Base-by-base conservation (phyloP, 495 filamentous ascomycete species). In the Aspergillus wentii region DNA sequence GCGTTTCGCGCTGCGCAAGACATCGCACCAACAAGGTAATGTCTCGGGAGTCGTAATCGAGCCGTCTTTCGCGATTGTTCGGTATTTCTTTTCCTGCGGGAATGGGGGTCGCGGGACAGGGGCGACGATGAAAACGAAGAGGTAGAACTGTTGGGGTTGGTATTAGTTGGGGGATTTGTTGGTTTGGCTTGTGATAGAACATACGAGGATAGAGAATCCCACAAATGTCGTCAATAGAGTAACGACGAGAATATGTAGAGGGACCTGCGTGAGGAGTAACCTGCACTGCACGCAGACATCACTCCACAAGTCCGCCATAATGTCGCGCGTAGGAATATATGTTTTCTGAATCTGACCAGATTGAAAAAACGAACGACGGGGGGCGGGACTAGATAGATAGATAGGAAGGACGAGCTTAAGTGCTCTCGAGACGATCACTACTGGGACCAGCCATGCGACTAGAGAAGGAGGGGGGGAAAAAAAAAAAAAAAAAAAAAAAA, bases 1-100 rank as follows among this genome's bases (percentile, higher is more conserved):
- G 38, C 75, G 17, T 29, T 53, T 70, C 48, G 76, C 67, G 17
- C 72, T 67, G n/a, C 69, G 58, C 66, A 76, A 79, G 46, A 66
- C 65, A 60, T 94, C 84, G 43, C 84, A 74, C 89, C 89, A 95
- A 68, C 83, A 91, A 5, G 91, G 85, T 27, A 97, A 68, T 17
- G 71, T 68, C 40, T 81, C 73, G 1, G 78, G 68, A 10, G 61
- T 40, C 38, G 74, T 81, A 30, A 72, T 67, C 3, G 59, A 63
- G 43, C 89, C 85, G 48, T 79, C 72, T 35, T 82, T 64, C 19
- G 76, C 61, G 14, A 87, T 80, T 17, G 85, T 90, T 20, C 77
- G 75, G 67, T 88, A 97, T n/a, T 71, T 80, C 59, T 88, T 89
- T 62, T 98, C 92, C 33, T 85, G 86, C n/a, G 69, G 66, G 16